Evolutionary conservation across 495 filamentous ascomycete species (phyloP).

Genomic region (Talaromyces stipitatus): DNA sequence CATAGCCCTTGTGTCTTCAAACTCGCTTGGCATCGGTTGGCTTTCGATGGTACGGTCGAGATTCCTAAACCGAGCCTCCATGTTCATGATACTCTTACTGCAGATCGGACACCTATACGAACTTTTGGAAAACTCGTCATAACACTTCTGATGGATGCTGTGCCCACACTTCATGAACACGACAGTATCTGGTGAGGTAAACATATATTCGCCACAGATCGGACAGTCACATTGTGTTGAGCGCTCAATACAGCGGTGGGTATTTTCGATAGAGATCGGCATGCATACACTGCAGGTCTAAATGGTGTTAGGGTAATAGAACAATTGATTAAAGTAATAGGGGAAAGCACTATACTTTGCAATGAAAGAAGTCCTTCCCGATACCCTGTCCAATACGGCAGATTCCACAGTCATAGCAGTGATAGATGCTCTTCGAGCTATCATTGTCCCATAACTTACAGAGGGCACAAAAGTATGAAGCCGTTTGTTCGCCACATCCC

Average conservation of each 20-base stretch:
- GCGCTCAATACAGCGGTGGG: conserved; percentile 91
- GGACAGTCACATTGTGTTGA: conserved; percentile 94
- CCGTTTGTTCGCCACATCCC: conserved; percentile 65
- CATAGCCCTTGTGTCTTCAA: conserved; percentile 68
- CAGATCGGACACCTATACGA: conserved; percentile 95
- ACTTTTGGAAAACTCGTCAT: conserved; percentile 71
- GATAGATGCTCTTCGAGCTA: conserved; percentile 84
- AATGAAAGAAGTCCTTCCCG: conserved; percentile 95
- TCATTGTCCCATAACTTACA: conserved; percentile 99
- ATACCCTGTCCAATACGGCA: conserved; percentile 86
- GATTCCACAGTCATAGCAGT: conserved; percentile 94
- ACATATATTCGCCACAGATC: conserved; percentile 98
- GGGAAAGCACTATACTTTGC: conserved; percentile 60
- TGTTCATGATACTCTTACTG: conserved; percentile 87
- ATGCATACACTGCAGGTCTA: conserved; percentile 90
- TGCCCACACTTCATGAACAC: conserved; percentile 96
- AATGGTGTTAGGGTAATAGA: conserved; percentile 12
- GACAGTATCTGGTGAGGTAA: conserved; percentile 80
- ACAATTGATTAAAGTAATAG: neutral
- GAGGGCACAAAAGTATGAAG: conserved; percentile 89
- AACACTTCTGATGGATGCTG: conserved; percentile 85
- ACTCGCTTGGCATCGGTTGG: conserved; percentile 88
- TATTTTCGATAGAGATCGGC: conserved; percentile 66
- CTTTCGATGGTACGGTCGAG: conserved; percentile 74
- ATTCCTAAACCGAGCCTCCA: conserved; percentile 91